These are phyloP conservation scores for Astrothelium macrocarpum DNA, from an alignment of 495 filamentous ascomycete genomes.

Conservation along the genomic window DNA sequence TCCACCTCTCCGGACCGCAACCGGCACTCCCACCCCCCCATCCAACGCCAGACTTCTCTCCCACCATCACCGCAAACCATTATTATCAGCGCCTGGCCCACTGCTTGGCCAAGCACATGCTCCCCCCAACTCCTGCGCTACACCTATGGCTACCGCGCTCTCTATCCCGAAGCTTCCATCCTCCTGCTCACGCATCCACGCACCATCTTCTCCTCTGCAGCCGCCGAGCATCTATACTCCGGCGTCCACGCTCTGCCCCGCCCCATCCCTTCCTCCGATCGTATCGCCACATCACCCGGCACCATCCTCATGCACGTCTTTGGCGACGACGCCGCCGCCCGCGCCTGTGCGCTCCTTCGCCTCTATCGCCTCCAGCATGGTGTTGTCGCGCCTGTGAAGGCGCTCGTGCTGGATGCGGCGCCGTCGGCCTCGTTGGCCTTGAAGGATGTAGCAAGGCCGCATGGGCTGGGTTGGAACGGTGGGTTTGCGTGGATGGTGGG, in stretches of 20 bases:
- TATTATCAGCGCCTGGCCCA: constrained; percentile 15
- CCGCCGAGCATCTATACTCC: not conserved
- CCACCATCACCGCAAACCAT: constrained; percentile 11
- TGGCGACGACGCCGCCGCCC: constrained; percentile 10
- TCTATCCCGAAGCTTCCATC: constrained; percentile 10
- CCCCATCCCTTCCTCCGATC: not conserved
- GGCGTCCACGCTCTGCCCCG: not conserved
- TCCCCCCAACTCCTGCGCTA: constrained; percentile 11
- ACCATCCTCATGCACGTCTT: constrained; percentile 15
- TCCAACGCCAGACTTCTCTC: not conserved
- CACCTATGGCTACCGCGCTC: constrained; percentile 8
- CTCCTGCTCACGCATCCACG: not conserved
- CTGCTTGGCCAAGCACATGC: constrained; percentile 15
- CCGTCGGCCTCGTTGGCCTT: not conserved
- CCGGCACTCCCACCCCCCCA: not conserved
- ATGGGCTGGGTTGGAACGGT: not conserved
- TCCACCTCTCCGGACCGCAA: not conserved
- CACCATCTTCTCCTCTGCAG: not conserved
- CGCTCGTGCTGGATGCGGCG: constrained; percentile 13
- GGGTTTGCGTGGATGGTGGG: not conserved
- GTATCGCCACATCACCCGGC: not conserved
- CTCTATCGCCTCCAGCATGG: constrained; percentile 8
- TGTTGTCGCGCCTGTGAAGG: constrained; percentile 2
- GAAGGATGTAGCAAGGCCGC: not conserved
- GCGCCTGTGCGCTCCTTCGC: constrained; percentile 11